These are phyloP conservation scores for Blastobotrys americana DNA, from an alignment of 805 yeast species.

Conservation along the genomic window DNA sequence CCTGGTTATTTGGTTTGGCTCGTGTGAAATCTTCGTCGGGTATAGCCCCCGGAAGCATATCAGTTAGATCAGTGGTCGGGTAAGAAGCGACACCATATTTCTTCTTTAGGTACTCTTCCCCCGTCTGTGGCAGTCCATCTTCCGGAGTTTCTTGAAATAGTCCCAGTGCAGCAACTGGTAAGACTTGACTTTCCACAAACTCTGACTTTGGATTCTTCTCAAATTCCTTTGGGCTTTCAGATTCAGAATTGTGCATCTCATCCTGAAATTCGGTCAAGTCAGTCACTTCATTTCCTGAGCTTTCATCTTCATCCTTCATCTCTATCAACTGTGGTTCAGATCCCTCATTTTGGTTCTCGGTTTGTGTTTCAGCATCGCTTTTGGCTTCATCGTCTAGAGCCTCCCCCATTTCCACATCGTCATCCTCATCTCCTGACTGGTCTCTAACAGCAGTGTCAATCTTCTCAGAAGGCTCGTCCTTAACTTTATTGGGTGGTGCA, in stretches of 20 bases:
- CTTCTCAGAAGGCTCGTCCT: background rate
- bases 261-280: background rate
- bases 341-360: background rate
- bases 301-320: background rate
- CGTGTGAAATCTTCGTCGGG: slow-evolving; percentile 84
- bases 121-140: slow-evolving; percentile 56
- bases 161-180: slow-evolving; percentile 63
- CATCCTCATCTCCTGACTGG: too few species aligned
- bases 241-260: background rate
- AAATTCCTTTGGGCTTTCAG: slow-evolving; percentile 14
- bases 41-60: slow-evolving; percentile 75
- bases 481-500: background rate
- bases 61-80: slow-evolving; percentile 70
- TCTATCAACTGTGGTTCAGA: background rate
- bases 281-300: background rate
- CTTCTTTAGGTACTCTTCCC: slow-evolving; percentile 63
- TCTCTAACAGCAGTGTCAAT: background rate
- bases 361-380: background rate
- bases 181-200: slow-evolving; percentile 61
- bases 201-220: slow-evolving; percentile 66
- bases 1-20: slow-evolving; percentile 81
- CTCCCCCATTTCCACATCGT: background rate
- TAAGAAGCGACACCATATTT: slow-evolving; percentile 87
- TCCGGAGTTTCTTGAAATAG: slow-evolving; percentile 46
- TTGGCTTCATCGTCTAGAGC: background rate